Base-by-base conservation (phyloP, 192 early-diverging fungal genomes). In the Coemansia sp. region DNA sequence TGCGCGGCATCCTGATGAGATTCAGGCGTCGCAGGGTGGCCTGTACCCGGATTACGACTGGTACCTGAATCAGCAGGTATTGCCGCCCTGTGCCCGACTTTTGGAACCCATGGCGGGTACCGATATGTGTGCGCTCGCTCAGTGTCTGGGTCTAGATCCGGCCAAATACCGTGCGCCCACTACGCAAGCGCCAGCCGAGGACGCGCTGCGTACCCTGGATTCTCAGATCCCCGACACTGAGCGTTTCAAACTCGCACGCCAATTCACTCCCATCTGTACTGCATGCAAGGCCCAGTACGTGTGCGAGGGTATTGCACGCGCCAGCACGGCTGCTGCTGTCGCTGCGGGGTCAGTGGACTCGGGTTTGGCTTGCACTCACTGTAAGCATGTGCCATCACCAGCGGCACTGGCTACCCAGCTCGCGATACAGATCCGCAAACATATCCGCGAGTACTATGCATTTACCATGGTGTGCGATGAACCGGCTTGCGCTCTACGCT, bases 31-130 rank as follows among this genome's bases (percentile, higher is more conserved):
- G 7, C 73, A 64, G 4, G 68, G 75, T 32, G 32, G 59, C 15
- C 77, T 88, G 5, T 82, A 80, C 10, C 84, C 88, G 1, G 88
- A 99, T 71, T 75, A 75, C 61, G 93, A 98, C 58, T 99, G 96
- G 93, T 99, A 99, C 71, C 72, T 98, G 37, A 84, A 86, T 42
- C 92, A 94, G 43, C 97, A 99, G 73, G 87, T 99, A 0, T 87
- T 94, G 64, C 96, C 97, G 6, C 94, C 95, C 6, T 74, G 96
- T 19, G 80, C 87, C 0, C 89, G 97, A 67, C 76, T 99, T 17
- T 89, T 92, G 32, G 91, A 84, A 47, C 92, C 92, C 10, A 91
- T 99, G 22, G 90, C 93, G 29, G 95, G 89, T 46, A 96, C 94
- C 0, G 91, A 97, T 60, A 78, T 86, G 31, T 74, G 84, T 15